A percentile compares a stretch with the other conserved stretches of the same genome.
phyloP scores from a whole-genome alignment of 345 rosid species.

The Ceriops decandra region DNA sequence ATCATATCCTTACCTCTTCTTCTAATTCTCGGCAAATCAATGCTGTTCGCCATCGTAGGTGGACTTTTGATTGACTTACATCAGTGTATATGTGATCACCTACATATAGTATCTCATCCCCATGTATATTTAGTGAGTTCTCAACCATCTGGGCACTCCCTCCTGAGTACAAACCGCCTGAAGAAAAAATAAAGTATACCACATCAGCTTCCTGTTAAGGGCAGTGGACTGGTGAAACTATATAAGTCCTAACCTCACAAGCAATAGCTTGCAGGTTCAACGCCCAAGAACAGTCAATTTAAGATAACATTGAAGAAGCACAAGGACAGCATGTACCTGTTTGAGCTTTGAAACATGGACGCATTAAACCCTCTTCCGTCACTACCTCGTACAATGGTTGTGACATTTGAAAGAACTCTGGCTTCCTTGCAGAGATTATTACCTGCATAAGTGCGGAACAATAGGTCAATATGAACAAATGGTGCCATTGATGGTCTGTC shows the following conservation, averaged over 20 bases:
- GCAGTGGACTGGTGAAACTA: neutral
- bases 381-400: constrained; percentile 95
- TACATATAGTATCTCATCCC: constrained; percentile 92
- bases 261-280: neutral
- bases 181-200: constrained; percentile 17
- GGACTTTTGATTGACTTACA: constrained; percentile 90
- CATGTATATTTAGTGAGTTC: constrained; percentile 76
- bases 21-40: constrained; percentile 90
- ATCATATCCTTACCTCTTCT: constrained; percentile 60
- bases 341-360: constrained; percentile 88
- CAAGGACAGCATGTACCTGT: constrained; percentile 35
- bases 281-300: neutral
- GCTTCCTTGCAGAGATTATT: constrained; percentile 94
- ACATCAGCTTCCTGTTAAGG: neutral
- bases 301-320: neutral
- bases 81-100: constrained; percentile 98
- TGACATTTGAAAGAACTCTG: constrained; percentile 97
- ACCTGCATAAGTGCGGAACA: constrained; percentile 42
- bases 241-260: neutral
- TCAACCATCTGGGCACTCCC: constrained; percentile 98
- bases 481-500: constrained; percentile 1
- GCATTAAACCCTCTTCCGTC: constrained; percentile 92
- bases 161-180: constrained; percentile 88
- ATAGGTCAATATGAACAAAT: neutral
- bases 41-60: constrained; percentile 92